Base-by-base conservation (phyloP, 2,329 filamentous ascomycete species). In the Fusarium sororula region DNA sequence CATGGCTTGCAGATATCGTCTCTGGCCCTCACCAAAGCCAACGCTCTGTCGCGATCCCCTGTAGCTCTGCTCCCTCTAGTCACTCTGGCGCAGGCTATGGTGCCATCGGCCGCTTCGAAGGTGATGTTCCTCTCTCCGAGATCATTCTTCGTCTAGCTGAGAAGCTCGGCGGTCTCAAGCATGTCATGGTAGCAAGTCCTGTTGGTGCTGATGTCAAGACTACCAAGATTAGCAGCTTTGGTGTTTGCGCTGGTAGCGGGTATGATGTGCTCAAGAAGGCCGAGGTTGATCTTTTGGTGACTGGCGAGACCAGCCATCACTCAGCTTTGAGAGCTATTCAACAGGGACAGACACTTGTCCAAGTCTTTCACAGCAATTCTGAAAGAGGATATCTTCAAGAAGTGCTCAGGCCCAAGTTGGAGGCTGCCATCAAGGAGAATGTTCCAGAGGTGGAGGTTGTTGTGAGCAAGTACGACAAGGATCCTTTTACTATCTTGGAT, bases 231-330 rank as follows among this genome's bases (percentile, higher is more conserved):
- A 84, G 84, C 22, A 92, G 90, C 53, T 91, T 98, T 15, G 95
- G 93, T 10, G 93, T 98, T 42, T 98, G 96, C 77, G 96, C 96
- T 1, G 96, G 96, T 4, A 96, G 93, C 12, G 96, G 96, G 0
- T 93, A 91, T 4, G 90, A 92, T 44, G 87, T 98, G 26, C 89
- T 98, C 66, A 90, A 90, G 71, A 87, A 88, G 45, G 85, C 91
- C 6, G 85, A 89, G 47, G 94, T 95, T 0, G 94, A 98, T 79
- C 82, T 98, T 44, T 83, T 97, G 8, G 93, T 99, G 76, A 98
- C 94, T 1, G 96, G 96, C 4, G 96, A 99, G 84, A 90, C 98
- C 86, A 93, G 90, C 78, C 96, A 99, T 81, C 96, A 99, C 81
- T 94, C 96, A 73, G 95, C 96, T 7, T 88, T 99, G 66, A 90